Percentiles rank a stretch among this genome's conserved stretches.
These are phyloP conservation scores for Penicillium macrosclerotiorum DNA, from an alignment of 495 filamentous ascomycete genomes.

Conservation along the genomic window DNA sequence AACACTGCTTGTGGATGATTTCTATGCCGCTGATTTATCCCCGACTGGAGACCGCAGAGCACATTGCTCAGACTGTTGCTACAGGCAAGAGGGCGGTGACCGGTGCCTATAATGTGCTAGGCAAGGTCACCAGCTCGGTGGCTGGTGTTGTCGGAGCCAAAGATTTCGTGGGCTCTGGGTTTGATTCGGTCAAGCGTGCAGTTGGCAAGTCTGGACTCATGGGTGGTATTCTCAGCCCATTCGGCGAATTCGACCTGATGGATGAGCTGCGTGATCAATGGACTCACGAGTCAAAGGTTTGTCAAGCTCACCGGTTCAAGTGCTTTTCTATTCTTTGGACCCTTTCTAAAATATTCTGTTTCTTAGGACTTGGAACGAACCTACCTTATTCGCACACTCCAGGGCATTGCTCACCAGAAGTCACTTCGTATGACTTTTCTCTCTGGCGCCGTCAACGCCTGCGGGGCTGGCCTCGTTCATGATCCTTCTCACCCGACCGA, in stretches of 20 bases:
- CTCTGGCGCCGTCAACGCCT: constrained; percentile 86
- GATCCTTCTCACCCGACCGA: constrained; percentile 86
- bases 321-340: constrained; percentile 3
- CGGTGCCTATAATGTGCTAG: constrained; percentile 89
- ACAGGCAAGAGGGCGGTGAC: constrained; percentile 96
- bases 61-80: constrained; percentile 82
- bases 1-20: constrained; percentile 95
- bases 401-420: constrained; percentile 91
- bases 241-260: constrained; percentile 93
- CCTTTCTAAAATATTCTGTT: too few relatives aligned
- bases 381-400: constrained; percentile 91
- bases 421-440: constrained; percentile 94
- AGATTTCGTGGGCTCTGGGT: constrained; percentile 84
- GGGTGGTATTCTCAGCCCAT: constrained; percentile 90
- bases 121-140: constrained; percentile 89
- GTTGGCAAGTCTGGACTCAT: constrained; percentile 93
- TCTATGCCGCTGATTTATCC: constrained; percentile 90
- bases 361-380: constrained; percentile 84
- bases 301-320: background rate
- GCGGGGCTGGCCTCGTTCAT: constrained; percentile 90
- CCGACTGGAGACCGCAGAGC: constrained; percentile 84
- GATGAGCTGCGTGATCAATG: constrained; percentile 95
- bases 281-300: constrained; percentile 92
- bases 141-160: constrained; percentile 95
- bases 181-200: constrained; percentile 90